Conservation (phyloP, 2,329 filamentous ascomycete species). For the Neofusicoccum ribis region DNA sequence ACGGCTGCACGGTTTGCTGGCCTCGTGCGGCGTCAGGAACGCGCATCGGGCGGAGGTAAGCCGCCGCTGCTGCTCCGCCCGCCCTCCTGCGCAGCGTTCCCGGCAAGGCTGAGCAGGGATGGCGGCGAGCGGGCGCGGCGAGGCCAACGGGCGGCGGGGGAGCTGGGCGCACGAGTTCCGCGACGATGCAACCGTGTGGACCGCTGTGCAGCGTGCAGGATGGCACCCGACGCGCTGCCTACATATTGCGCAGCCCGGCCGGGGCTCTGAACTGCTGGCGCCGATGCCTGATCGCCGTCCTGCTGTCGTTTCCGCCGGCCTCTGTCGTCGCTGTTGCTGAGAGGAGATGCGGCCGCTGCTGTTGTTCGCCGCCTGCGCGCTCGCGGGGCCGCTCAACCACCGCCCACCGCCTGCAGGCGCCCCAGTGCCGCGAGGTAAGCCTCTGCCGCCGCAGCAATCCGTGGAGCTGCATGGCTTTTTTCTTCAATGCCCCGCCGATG, state of each 20-base stretch:
- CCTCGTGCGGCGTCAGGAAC: neutral
- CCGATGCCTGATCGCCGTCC: neutral
- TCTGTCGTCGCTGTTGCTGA: neutral
- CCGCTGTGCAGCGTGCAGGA: neutral
- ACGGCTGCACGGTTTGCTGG: neutral
- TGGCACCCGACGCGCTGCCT: constrained; percentile 5
- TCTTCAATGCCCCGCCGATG: neutral
- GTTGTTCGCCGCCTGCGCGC: neutral
- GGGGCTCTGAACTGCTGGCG: neutral
- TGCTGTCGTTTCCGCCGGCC: neutral
- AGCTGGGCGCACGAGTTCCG: neutral
- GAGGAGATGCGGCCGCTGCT: neutral
- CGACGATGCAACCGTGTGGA: neutral
- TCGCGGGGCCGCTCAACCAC: neutral
- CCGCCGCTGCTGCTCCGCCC: no score
- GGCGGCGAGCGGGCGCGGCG: no score
- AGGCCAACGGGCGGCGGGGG: no score
- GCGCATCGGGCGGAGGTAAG: neutral
- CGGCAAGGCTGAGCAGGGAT: no score
- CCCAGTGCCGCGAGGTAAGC: no score
- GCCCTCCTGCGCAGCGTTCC: no score
- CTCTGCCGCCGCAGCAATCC: neutral
- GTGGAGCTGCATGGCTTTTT: neutral
- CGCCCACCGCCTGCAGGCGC: neutral
- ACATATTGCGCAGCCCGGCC: constrained; percentile 4